Evolutionary conservation across 441 rosid species (phyloP), one percentile per base, ranked within the genome.

Genomic region (Pelargonium myrrhifolium): DNA sequence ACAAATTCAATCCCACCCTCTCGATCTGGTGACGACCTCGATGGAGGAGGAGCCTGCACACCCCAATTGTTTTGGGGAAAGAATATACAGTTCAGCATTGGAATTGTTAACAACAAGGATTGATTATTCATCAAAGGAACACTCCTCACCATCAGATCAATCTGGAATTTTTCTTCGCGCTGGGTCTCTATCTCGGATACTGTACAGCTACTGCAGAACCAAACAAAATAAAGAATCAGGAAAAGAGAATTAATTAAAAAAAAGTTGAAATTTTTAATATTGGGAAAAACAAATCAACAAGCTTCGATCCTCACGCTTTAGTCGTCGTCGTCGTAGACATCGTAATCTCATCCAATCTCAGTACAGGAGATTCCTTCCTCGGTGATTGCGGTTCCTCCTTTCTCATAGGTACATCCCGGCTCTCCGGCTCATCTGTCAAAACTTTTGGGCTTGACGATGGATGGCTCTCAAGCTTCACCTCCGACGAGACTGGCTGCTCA

Each of bases 101-200:
- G n/a, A n/a, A n/a, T n/a, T n/a, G n/a, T n/a, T n/a, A n/a, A n/a
- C n/a, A n/a, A n/a, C n/a, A n/a, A n/a, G n/a, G n/a, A n/a, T n/a
- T n/a, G n/a, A n/a, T n/a, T n/a, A n/a, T n/a, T n/a, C n/a, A n/a
- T n/a, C n/a, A n/a, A n/a, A n/a, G n/a, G n/a, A n/a, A n/a, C n/a
- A n/a, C n/a, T 70, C 76, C 79, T 69, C 76, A 92, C 99, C 99
- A 94, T 94, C 83, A 92, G 93, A 92, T 94, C 99, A 87, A 94
- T 94, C 83, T 84, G 91, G 69, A 86, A 90, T 82, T 87, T 94
- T 78, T 83, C 94, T 22, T 84, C 90, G 35, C 81, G 79, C 68
- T 70, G 82, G 64, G 45, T 79, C 74, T 81, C 90, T 21, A 37
- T 64, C 71, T 80, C 94, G 65, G 72, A 69, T 18, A 68, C 73